A percentile compares a stretch with the other conserved stretches of the same genome.
phyloP scores from a whole-genome alignment of 208 protist genomes.

The Tritrichomonas foetus region DNA sequence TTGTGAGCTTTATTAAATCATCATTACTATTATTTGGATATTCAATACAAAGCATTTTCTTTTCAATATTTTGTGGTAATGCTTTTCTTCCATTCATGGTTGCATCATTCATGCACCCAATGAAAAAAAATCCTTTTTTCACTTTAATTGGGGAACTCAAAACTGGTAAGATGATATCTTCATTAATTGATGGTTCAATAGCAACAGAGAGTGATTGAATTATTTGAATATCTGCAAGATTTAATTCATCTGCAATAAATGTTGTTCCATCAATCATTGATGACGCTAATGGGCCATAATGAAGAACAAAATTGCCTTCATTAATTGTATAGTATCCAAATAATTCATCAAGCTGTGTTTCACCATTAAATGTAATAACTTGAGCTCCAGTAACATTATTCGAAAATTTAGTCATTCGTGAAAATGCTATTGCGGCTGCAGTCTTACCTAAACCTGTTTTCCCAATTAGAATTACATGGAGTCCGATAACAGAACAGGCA shows the following conservation, averaged over 20 bases:
- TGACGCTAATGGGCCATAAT: neutral
- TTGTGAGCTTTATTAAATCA: neutral
- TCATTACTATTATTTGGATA: neutral
- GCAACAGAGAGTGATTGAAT: neutral
- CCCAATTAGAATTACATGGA: neutral
- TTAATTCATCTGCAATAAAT: conserved; percentile 22
- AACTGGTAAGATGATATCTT: neutral
- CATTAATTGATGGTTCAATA: neutral
- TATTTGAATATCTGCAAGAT: neutral
- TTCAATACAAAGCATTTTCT: neutral
- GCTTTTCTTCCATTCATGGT: neutral
- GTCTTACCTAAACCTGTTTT: neutral
- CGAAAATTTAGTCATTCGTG: neutral
- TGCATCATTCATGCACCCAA: neutral
- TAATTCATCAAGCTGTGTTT: neutral
- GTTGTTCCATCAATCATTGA: neutral
- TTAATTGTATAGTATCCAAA: neutral
- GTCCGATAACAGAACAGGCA: neutral
- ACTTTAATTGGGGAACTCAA: neutral
- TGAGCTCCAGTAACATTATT: neutral
- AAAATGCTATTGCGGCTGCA: neutral
- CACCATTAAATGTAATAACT: neutral
- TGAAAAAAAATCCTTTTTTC: neutral
- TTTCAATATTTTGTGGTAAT: neutral
- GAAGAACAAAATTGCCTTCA: neutral